Conservation (phyloP, 2,329 filamentous ascomycete species). For the Herpotrichia juniperi region DNA sequence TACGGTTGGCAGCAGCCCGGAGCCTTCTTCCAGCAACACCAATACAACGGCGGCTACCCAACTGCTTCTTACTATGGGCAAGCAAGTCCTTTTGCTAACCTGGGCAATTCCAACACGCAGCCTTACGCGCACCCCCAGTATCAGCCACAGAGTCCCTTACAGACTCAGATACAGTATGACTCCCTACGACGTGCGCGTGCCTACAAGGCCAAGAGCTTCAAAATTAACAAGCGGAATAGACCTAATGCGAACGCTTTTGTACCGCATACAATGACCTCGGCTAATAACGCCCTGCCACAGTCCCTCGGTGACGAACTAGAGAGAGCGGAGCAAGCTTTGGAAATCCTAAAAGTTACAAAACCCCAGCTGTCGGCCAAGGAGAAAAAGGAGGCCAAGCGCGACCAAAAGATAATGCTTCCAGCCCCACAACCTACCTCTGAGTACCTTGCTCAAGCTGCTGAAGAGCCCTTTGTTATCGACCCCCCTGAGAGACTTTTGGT, state of each 20-base stretch:
- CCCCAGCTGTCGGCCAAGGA: no score
- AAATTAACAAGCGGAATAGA: conserved; percentile 2
- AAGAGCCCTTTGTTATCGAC: conserved; percentile 36
- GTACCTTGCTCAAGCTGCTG: conserved; percentile 66
- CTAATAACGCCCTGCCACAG: not conserved
- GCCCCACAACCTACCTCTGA: conserved; percentile 64
- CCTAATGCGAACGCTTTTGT: not conserved
- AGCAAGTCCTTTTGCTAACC: not conserved
- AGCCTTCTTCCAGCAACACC: not conserved
- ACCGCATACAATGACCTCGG: not conserved
- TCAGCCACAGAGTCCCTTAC: not conserved
- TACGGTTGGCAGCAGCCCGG: not conserved
- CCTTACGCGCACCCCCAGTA: not conserved
- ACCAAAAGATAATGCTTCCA: conserved; percentile 43
- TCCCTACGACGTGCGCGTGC: not conserved
- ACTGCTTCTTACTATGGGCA: not conserved
- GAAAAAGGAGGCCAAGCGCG: not conserved
- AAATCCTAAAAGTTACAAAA: no score
- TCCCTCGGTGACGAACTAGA: no score
- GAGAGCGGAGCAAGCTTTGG: no score
- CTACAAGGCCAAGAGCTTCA: not conserved
- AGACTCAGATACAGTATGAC: not conserved
- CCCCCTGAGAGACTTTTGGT: conserved; percentile 72
- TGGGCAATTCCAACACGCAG: not conserved
- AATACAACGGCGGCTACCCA: not conserved